Base-by-base conservation (phyloP, 2,329 filamentous ascomycete genomes). In the Colletotrichum siamense region DNA sequence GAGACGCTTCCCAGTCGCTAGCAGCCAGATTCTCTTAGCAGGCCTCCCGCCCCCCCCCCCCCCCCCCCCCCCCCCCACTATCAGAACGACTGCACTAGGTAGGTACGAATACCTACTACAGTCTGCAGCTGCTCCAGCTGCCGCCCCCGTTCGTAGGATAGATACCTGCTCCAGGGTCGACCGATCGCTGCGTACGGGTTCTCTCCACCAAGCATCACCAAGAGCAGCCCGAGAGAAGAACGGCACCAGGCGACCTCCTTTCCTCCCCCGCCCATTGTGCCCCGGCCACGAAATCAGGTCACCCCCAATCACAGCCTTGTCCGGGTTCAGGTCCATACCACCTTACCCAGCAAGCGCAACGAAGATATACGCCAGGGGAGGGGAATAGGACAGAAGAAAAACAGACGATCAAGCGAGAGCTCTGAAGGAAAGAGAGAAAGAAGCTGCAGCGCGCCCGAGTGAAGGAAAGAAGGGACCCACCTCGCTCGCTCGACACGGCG, bases 241-340 rank as follows among this genome's bases (percentile, higher is more conserved):
- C 57, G 36, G 57, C 26, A 70, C 68, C 73, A 32, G 64, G 59
- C 64, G 39, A 30, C 44, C 55, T 24, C 30, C n/a, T 26, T 34
- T 49, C 49, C 52, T 52, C 44, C 44, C 44, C n/a, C 44, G 44
- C n/a, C 36, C 26, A 49, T 61, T 62, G n/a, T 63, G 26, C 36
- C 61, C 73, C 61, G 62, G 62, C 28, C 22, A 67, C 52, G 61
- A 16, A 16, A 28, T 32, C 55, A 72, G 69, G 63, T 49, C 59
- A 55, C 39, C 69, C 30, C 36, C 16, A 68, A 63, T 67, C 62
- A 69, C 39, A 67, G 69, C 69, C 71, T n/a, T 55, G 55, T 18
- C 63, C 69, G 71, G 69, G 69, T 68, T 72, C 73, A 75, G 62
- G 63, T 62, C 36, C 55, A 44, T 44, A 24, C 6, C 18, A 30